phyloP scores from a whole-genome alignment of 1,139 yeast species.

The Starmera stellimalicola region DNA sequence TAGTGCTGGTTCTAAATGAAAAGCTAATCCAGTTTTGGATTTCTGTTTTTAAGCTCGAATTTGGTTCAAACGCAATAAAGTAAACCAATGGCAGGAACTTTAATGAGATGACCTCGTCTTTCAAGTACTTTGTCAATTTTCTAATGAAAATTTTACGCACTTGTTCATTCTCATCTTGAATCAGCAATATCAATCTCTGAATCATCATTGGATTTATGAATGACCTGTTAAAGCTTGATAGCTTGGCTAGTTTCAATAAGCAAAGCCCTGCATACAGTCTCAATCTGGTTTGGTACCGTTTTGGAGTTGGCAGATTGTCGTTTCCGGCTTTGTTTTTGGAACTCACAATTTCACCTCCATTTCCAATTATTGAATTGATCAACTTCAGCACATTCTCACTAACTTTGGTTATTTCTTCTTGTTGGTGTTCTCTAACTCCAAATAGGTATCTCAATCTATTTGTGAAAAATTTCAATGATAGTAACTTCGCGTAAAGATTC shows the following conservation, averaged over 20 bases:
- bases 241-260: constrained; percentile 55
- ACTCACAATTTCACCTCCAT: constrained; percentile 74
- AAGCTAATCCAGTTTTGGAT: constrained; percentile 70
- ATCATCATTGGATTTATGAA: constrained; percentile 45
- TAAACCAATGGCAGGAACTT: constrained; percentile 60
- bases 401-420: constrained; percentile 22
- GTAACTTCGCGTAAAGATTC: constrained; percentile 36
- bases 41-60: constrained; percentile 35
- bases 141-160: constrained; percentile 49
- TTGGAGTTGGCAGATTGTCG: constrained; percentile 54
- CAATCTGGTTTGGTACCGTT: constrained; percentile 45
- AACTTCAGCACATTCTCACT: constrained; percentile 63
- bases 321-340: constrained; percentile 31
- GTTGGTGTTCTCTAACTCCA: constrained; percentile 15
- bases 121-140: constrained; percentile 43
- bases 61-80: constrained; percentile 72
- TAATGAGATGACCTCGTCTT: constrained; percentile 47
- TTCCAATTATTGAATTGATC: constrained; percentile 55
- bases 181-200: constrained; percentile 43
- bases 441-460: constrained; percentile 47
- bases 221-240: constrained; percentile 41
- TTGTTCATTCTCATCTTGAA: constrained; percentile 55
- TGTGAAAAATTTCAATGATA: constrained; percentile 51
- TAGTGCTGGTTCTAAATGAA: constrained; percentile 33
- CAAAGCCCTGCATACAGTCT: constrained; percentile 62